Percentiles rank a stretch among this genome's conserved stretches.
Evolutionary conservation across 176 grass and related monocot species (phyloP).

Genomic region (Zoysia pacifica): DNA sequence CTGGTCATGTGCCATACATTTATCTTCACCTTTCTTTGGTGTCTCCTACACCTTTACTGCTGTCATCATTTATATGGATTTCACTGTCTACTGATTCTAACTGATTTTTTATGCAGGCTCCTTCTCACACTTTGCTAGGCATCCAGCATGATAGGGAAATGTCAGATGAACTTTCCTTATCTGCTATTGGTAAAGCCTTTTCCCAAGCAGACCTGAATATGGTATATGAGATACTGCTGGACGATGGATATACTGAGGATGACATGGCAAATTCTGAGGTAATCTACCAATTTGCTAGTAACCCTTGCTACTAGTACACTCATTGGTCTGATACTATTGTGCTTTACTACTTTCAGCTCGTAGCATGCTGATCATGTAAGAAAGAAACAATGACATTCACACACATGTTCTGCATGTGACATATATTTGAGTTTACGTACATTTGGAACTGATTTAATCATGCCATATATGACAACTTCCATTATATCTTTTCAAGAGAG

Average conservation of each 20-base stretch:
- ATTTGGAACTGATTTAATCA: background rate
- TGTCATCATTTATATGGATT: background rate
- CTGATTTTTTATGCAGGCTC: constrained; percentile 50
- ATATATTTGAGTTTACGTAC: background rate
- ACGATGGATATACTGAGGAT: constrained; percentile 63
- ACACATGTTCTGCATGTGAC: background rate
- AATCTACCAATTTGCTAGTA: constrained; percentile 11
- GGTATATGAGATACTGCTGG: constrained; percentile 65
- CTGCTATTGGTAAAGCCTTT: constrained; percentile 65
- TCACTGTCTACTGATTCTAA: constrained; percentile 11
- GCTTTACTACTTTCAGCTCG: background rate
- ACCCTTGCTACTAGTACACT: background rate
- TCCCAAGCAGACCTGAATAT: constrained; percentile 52
- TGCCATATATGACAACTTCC: constrained; percentile 1
- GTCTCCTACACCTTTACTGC: background rate
- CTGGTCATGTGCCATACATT: constrained; percentile 13
- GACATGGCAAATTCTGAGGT: constrained; percentile 65
- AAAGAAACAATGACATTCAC: background rate
- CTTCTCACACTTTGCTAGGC: constrained; percentile 59
- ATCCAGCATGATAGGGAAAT: constrained; percentile 43
- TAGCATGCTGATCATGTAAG: background rate
- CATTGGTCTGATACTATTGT: background rate
- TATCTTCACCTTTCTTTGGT: background rate
- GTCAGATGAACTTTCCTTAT: constrained; percentile 40
- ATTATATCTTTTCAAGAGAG: background rate